Evolutionary conservation across 2,329 filamentous ascomycete genomes (phyloP).

Genomic region (Sporothrix curviconia): DNA sequence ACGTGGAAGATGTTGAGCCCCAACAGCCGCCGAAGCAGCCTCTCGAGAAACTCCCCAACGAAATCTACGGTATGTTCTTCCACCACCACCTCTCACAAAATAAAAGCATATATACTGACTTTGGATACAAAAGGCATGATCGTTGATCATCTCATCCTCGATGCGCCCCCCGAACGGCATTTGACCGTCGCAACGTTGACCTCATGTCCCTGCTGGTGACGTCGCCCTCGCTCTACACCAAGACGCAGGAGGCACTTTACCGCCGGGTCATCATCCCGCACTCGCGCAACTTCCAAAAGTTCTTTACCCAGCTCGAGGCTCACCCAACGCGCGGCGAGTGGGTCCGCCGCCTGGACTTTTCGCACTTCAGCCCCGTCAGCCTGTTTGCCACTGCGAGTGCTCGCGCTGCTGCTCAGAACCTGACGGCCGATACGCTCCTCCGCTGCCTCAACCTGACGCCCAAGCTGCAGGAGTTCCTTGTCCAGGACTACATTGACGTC

Average conservation of each 20-base stretch:
- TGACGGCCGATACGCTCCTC: conserved; percentile 66
- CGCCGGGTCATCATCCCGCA: conserved; percentile 75
- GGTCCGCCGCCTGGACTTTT: conserved; percentile 75
- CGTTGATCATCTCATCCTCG: conserved; percentile 66
- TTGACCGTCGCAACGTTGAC: conserved; percentile 69
- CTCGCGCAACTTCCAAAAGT: conserved; percentile 77
- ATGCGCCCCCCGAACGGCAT: conserved; percentile 69
- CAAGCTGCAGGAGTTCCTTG: conserved; percentile 68
- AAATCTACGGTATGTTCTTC: conserved; percentile 65
- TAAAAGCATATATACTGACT: no score
- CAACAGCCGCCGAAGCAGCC: conserved; percentile 5
- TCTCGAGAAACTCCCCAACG: conserved; percentile 61
- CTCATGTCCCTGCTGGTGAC: conserved; percentile 68
- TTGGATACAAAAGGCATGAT: conserved; percentile 52
- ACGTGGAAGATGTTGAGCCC: not conserved
- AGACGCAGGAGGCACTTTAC: conserved; percentile 69
- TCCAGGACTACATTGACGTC: conserved; percentile 74
- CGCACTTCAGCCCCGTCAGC: conserved; percentile 75
- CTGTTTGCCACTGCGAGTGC: conserved; percentile 69
- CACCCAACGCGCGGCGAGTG: conserved; percentile 66
- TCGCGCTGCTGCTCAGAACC: conserved; percentile 66
- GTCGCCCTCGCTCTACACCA: conserved; percentile 67
- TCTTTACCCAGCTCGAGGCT: conserved; percentile 60
- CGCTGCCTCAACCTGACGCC: conserved; percentile 66
- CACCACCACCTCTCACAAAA: not conserved